Base-by-base conservation (phyloP, 2,329 filamentous ascomycete genomes). In the Blastomyces percursus region DNA sequence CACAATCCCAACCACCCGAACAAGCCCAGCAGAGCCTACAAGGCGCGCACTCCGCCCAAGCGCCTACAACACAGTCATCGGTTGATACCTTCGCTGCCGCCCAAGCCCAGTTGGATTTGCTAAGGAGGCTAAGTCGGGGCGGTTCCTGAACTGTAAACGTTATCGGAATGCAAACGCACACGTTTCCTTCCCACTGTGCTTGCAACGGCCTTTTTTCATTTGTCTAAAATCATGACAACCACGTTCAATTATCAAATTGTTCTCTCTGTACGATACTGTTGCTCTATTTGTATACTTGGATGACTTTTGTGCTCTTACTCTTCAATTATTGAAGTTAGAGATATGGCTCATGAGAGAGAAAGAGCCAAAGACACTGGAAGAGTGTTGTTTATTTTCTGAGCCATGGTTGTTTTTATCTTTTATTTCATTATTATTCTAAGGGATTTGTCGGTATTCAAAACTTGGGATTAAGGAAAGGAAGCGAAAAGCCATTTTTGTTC, bases 51-150 rank as follows among this genome's bases (percentile, higher is more conserved):
- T 40, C 62, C 1, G 11, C 35, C n/a, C 30, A 38, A 52, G 19
- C 21, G 21, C 35, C 58, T 44, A 48, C 52, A 52, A 12, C 69
- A 69, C 65, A 66, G 54, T 68, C 67, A 14, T 67, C 69, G 9
- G 66, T 69, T 24, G 72, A 75, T 68, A 72, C 75, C 44, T 76
- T 77, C 64, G 74, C 74, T 46, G 74, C 75, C 60, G 74, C 76
- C 32, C 75, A 77, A 67, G 74, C 75, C 19, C 75, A 77, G 64
- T 63, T 77, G 67, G 75, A 77, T 67, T 66, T 77, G 32, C 56
- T 77, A 62, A 72, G 73, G 50, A 74, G 74, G 19, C 56, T 76
- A 63, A 74, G 70, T 67, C 72, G 72, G 55, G 69, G 67, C 7
- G 55, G 50, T 46, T 60, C 48, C n/a, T 64, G 55, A 63, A 44